Percentiles rank a stretch among this genome's conserved stretches.
These are phyloP conservation scores for Marchantia paleacea DNA, from an alignment of 225 moss, liverwort and hornwort species.

Conservation along the genomic window DNA sequence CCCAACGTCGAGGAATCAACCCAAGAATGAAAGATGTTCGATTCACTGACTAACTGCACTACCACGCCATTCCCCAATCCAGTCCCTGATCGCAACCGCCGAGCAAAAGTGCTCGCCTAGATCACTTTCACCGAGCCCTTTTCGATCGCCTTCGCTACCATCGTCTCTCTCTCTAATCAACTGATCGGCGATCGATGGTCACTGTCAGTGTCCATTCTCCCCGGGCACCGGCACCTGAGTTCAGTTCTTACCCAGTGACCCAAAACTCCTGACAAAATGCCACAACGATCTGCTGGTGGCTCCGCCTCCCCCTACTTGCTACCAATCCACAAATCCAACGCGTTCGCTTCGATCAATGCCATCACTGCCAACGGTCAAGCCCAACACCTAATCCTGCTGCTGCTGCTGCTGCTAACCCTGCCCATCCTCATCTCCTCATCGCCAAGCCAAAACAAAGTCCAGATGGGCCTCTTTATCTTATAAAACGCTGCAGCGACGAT, in stretches of 20 bases:
- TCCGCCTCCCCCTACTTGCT: neutral
- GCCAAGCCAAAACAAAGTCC: neutral
- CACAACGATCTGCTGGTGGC: neutral
- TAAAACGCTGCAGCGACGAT: neutral
- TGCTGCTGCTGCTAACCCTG: neutral
- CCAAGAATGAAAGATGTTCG: neutral
- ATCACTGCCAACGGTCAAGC: neutral
- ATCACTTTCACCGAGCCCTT: neutral
- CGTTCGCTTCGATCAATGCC: neutral
- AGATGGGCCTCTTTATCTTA: neutral
- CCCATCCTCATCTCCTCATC: neutral
- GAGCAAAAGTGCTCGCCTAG: neutral
- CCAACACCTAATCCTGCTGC: neutral
- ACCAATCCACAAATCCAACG: slow-evolving; percentile 3
- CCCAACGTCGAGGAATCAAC: too few species aligned
- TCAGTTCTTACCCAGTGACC: neutral
- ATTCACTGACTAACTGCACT: neutral
- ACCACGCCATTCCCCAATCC: slow-evolving; percentile 3
- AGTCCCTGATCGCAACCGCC: too few species aligned
- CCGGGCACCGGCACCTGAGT: neutral
- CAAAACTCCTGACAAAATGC: neutral
- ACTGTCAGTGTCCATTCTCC: neutral
- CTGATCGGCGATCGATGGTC: neutral
- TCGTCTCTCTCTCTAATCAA: neutral
- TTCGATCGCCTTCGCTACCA: neutral